A percentile compares a stretch with the other conserved stretches of the same genome.
These are phyloP conservation scores for Erysimum pusillum DNA, from an alignment of 441 rosid species.

Conservation along the genomic window DNA sequence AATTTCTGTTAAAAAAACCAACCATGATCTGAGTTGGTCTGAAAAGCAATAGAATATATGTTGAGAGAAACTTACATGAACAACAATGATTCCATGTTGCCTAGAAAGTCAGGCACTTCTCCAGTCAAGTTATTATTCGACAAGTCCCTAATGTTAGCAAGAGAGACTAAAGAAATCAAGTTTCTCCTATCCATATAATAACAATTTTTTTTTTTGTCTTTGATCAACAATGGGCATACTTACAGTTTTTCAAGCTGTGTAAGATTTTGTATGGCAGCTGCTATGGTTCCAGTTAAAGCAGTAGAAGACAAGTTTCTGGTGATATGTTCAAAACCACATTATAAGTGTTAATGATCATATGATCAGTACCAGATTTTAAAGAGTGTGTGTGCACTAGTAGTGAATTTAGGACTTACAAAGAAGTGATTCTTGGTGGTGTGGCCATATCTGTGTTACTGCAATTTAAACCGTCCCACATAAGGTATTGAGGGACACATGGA, in stretches of 20 bases:
- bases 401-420: slow-evolving; percentile 30
- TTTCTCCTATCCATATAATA: no score
- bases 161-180: no score
- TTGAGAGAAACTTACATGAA: slow-evolving; percentile 26
- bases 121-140: slow-evolving; percentile 44
- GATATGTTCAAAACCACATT: not conserved
- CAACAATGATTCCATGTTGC: slow-evolving; percentile 14
- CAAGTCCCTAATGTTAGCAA: slow-evolving; percentile 39
- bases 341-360: not conserved
- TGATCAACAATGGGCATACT: no score
- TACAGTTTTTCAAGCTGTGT: slow-evolving; percentile 6
- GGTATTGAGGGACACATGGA: slow-evolving; percentile 29
- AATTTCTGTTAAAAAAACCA: slow-evolving; percentile 33
- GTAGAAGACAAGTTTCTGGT: slow-evolving; percentile 27
- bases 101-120: slow-evolving; percentile 37
- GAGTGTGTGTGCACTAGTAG: not conserved
- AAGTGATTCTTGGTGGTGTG: slow-evolving; percentile 31
- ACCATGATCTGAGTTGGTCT: not conserved
- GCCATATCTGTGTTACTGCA: not conserved
- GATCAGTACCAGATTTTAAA: not conserved
- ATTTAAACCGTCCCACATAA: slow-evolving; percentile 35
- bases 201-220: no score
- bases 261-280: not conserved
- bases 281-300: not conserved
- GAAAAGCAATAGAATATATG: not conserved